phyloP scores from a whole-genome alignment of 257 asterid species.

The Salvia hispanica region DNA sequence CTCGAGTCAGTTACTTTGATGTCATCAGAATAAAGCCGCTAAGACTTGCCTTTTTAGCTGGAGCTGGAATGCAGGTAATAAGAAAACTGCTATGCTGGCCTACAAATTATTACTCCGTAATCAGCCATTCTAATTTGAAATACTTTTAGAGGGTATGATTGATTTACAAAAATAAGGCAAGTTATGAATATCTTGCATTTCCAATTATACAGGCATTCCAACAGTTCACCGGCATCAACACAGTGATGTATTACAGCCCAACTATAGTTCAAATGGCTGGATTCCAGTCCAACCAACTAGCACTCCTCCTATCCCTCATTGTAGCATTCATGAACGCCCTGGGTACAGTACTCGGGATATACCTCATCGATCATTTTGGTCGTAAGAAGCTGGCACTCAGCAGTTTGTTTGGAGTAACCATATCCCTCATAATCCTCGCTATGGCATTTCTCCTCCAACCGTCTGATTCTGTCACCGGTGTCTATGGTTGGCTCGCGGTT shows the following conservation, averaged over 20 bases:
- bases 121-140: too few species aligned
- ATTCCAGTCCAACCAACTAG: conserved; percentile 72
- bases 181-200: background rate
- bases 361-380: conserved; percentile 77
- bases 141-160: too few species aligned
- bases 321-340: conserved; percentile 73
- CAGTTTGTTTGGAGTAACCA: conserved; percentile 76
- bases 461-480: conserved; percentile 34
- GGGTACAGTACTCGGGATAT: conserved; percentile 82
- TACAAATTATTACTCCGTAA: too few species aligned
- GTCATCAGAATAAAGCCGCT: conserved; percentile 70
- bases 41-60: conserved; percentile 87
- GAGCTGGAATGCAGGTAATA: conserved; percentile 88
- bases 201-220: conserved; percentile 77
- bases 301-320: conserved; percentile 78
- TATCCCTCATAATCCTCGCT: conserved; percentile 65
- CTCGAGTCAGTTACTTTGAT: conserved; percentile 55
- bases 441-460: conserved; percentile 57
- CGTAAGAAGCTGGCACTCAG: conserved; percentile 74
- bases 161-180: background rate
- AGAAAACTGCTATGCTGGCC: background rate
- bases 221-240: conserved; percentile 90
- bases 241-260: conserved; percentile 95
- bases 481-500: conserved; percentile 82
- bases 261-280: conserved; percentile 98